Evolutionary conservation across 176 grass and related monocot species (phyloP).

Genomic region (Chloris gayana): DNA sequence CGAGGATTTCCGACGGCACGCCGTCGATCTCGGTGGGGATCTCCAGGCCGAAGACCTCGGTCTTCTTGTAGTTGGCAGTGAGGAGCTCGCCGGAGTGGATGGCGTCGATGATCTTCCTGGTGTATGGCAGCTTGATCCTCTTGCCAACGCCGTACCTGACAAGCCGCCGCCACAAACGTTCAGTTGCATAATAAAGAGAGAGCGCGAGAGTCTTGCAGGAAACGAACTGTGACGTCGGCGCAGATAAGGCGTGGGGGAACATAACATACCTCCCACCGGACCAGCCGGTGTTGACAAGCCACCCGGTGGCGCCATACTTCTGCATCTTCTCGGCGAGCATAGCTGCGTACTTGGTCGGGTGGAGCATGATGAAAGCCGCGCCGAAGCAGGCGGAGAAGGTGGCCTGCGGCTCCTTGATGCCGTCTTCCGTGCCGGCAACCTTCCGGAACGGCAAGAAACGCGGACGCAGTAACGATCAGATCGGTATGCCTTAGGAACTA

Average conservation of each 20-base stretch:
- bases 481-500: not conserved
- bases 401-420: constrained; percentile 95
- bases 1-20: constrained; percentile 90
- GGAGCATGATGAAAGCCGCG: constrained; percentile 98
- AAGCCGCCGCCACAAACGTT: not conserved
- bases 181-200: not conserved
- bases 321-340: constrained; percentile 99
- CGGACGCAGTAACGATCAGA: not conserved
- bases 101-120: constrained; percentile 98
- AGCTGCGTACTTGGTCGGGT: constrained; percentile 93
- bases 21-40: constrained; percentile 78
- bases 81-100: constrained; percentile 94
- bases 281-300: constrained; percentile 99
- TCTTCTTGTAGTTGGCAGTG: constrained; percentile 77
- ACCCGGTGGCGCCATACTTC: constrained; percentile 86
- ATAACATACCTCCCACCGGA: constrained; percentile 83
- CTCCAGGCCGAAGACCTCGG: constrained; percentile 90
- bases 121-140: constrained; percentile 81
- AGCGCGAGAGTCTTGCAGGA: not conserved
- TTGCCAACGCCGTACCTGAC: constrained; percentile 94
- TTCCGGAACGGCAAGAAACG: not conserved
- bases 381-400: constrained; percentile 99
- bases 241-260: not conserved
- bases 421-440: constrained; percentile 95
- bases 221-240: not conserved